Conservation (phyloP, 108 stramenopile genomes). For the Cyclotella kingstonii region DNA sequence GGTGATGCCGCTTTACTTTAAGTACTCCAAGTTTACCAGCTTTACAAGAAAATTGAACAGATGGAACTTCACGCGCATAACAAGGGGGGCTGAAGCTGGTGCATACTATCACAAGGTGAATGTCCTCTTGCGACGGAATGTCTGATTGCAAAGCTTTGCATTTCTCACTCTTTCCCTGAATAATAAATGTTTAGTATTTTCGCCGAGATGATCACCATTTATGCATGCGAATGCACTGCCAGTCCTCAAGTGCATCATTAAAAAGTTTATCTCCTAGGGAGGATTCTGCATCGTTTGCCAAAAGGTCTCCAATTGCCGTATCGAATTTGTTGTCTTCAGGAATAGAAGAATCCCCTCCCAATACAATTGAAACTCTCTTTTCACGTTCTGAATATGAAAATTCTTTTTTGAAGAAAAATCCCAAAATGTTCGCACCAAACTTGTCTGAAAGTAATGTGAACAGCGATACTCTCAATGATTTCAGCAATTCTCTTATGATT, state of each 20-base stretch:
- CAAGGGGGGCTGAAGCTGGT: conserved; percentile 61
- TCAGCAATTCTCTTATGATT: too few species aligned
- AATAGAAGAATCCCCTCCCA: neutral
- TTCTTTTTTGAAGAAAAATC: too few species aligned
- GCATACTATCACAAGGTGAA: conserved; percentile 62
- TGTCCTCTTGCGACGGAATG: too few species aligned
- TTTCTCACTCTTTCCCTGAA: neutral
- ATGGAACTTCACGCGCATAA: conserved; percentile 62
- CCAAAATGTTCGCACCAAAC: too few species aligned
- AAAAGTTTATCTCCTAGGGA: conserved; percentile 2
- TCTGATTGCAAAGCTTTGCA: too few species aligned
- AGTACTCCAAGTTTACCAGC: conserved; percentile 49
- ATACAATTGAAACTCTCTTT: too few species aligned
- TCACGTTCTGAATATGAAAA: too few species aligned
- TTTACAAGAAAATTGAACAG: conserved; percentile 64
- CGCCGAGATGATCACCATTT: conserved; percentile 36
- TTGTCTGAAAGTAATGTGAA: too few species aligned
- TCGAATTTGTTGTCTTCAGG: neutral
- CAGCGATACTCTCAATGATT: too few species aligned
- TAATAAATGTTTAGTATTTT: conserved; percentile 23
- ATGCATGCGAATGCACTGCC: conserved; percentile 58
- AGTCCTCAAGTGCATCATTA: conserved; percentile 38
- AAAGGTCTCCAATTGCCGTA: neutral
- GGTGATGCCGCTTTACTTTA: conserved; percentile 58
- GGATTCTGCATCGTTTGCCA: neutral